phyloP scores from a whole-genome alignment of 345 rosid genomes.

The Arabidopsis suecica region DNA sequence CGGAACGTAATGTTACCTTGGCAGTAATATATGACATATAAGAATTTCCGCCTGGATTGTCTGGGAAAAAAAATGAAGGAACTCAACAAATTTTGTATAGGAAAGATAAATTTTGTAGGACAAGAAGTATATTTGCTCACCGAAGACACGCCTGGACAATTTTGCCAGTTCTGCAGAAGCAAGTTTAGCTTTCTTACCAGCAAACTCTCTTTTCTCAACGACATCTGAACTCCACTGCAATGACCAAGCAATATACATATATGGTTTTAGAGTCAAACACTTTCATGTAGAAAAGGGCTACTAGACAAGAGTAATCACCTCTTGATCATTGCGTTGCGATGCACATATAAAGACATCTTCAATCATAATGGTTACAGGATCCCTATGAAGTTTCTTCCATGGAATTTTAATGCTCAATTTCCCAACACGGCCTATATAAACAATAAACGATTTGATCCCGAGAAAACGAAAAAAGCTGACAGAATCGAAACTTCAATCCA shows the following conservation, averaged over 20 bases:
- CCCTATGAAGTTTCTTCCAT: constrained; percentile 83
- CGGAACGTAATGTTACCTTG: constrained; percentile 58
- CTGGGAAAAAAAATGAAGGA: constrained; percentile 51
- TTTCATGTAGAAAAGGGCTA: neutral
- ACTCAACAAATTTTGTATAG: neutral
- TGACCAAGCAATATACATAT: constrained; percentile 7
- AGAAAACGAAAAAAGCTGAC: neutral
- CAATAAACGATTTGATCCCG: neutral
- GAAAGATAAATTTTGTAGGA: neutral
- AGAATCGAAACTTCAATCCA: neutral
- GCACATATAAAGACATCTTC: constrained; percentile 80
- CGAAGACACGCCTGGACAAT: constrained; percentile 70
- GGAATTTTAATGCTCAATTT: constrained; percentile 77
- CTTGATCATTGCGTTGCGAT: constrained; percentile 75
- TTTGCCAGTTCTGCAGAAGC: constrained; percentile 93
- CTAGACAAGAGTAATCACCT: constrained; percentile 46
- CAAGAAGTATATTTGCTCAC: constrained; percentile 42
- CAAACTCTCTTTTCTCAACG: constrained; percentile 80
- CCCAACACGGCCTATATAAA: constrained; percentile 64
- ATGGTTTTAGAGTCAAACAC: constrained; percentile 4
- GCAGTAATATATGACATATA: constrained; percentile 77
- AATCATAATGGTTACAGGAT: constrained; percentile 66
- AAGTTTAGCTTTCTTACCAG: constrained; percentile 90
- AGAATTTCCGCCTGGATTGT: constrained; percentile 72
- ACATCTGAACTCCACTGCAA: constrained; percentile 81